Evolutionary conservation across 768 basidiomycete genomes (phyloP), one percentile per base, ranked within the genome.

Genomic region (Lactarius indigo): DNA sequence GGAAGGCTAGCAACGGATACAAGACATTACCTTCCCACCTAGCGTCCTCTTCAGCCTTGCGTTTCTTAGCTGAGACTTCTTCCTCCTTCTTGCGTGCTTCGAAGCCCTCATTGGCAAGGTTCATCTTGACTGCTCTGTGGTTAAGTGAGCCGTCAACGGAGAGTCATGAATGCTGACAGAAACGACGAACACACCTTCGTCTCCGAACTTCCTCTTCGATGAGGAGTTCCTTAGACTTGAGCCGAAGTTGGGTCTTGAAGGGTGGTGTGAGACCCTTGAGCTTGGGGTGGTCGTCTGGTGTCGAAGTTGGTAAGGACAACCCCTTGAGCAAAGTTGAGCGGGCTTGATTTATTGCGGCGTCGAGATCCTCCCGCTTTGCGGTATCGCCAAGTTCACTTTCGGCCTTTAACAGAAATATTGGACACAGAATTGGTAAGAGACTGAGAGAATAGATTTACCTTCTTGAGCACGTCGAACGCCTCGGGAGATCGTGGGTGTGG

Each of bases 41-140:
- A 71, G 87, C 90, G 71, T 96, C 92, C 7, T 95, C 92, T 71
- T 96, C 93, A 1, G 83, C 89, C 77, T 96, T 96, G 62, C 94
- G 84, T 76, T 96, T 96, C 79, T 78, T 87, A 41, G 85, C 73
- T 28, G 81, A 77, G 13, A 90, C 82, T 71, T 95, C 95, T 64
- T 94, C 92, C 61, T 97, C 94, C 74, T 93, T 94, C 82, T 90
- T 92, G 72, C 88, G 84, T n/a, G 95, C 95, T 74, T 96, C 94
- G 5, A 95, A 79, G 3, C 94, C 94, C 76, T 95, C 93, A 71
- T 95, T 95, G 9, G 93, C 93, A 63, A 95, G 76, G 74, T 93
- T 93, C 87, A 94, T 87, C 81, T 94, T 94, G 72, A 94, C 78
- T 1, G 93, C 91, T 73, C 92, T 94, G 69, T 4, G 41, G 28